Evolutionary conservation across 164 flowering plant genomes (phyloP), one percentile per base, ranked within the genome.

Genomic region (Houttuynia cordata): DNA sequence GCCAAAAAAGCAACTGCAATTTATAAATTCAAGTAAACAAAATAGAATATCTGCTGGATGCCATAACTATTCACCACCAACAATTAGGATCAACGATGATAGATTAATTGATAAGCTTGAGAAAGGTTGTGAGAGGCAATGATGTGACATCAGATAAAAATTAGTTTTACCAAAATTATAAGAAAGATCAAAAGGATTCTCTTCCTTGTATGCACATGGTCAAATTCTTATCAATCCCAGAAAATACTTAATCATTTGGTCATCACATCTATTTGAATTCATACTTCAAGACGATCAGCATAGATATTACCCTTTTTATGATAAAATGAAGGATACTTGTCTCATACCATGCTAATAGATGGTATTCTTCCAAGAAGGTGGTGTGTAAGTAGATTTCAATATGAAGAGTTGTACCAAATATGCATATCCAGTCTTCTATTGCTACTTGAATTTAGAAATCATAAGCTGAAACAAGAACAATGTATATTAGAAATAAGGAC

Each of bases 31-130:
- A 81, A 61, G 55, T 68, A 81, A 40, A 85, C 55, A 65, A 85
- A 76, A 60, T 76, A 83, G 62, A 85, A 79, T 54, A 74, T 75
- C 56, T 76, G 65, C 56, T 83, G 88, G 72, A 85, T 64, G 72
- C 75, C 63, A 75, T 81, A 83, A 71, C 74, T 72, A 56, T 81
- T 85, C 69, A 72, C 53, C 22, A 30, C 37, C 37, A 30, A 30
- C 37, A 6, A 30, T 30, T 30, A 30, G 6, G 37, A 30, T 2
- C 37, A 30, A 30, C 6, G 37, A 6, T 30, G 37, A 30, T 6
- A 54, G 24, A 23, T 1, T 24, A 19, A 13, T 8, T 24, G 15
- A 12, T 12, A 21, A n/a, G 0, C 22, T 21, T 21, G 9, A 12
- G 22, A 24, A 53, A 22, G 14, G 10, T 12, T 53, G 18, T 4